These are phyloP conservation scores for Lepidium sativum DNA, from an alignment of 345 rosid species.

Conservation along the genomic window DNA sequence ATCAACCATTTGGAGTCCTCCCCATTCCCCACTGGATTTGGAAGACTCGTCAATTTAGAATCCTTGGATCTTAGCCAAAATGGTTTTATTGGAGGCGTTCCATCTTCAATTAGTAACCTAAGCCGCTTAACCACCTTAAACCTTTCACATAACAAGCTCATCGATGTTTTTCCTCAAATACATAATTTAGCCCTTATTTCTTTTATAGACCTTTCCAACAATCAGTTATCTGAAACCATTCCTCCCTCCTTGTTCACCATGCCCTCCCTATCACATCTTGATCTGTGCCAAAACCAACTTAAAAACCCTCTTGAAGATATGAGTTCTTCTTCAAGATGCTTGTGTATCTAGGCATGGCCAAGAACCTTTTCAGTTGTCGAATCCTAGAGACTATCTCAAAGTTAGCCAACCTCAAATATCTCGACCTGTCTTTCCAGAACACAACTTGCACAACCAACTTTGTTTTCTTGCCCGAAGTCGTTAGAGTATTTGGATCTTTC, in stretches of 20 bases:
- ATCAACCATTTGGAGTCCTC: background rate
- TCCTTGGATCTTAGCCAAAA: background rate
- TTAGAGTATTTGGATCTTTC: background rate
- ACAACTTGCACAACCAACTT: background rate
- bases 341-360: background rate
- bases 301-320: background rate
- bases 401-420: background rate
- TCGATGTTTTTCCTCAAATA: background rate
- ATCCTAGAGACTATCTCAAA: background rate
- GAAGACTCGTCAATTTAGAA: background rate
- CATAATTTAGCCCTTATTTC: background rate
- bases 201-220: background rate
- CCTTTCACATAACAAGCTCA: background rate
- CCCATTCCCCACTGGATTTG: background rate
- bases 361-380: background rate
- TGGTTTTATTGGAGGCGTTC: background rate
- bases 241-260: background rate
- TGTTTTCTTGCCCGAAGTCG: background rate
- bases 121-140: background rate
- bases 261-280: background rate
- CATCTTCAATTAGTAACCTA: background rate
- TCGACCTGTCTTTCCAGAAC: background rate
- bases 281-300: background rate
- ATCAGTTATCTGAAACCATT: background rate
- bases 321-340: background rate